Evolutionary conservation across 2,329 filamentous ascomycete genomes (phyloP).

Genomic region (Aspergillus piperis): DNA sequence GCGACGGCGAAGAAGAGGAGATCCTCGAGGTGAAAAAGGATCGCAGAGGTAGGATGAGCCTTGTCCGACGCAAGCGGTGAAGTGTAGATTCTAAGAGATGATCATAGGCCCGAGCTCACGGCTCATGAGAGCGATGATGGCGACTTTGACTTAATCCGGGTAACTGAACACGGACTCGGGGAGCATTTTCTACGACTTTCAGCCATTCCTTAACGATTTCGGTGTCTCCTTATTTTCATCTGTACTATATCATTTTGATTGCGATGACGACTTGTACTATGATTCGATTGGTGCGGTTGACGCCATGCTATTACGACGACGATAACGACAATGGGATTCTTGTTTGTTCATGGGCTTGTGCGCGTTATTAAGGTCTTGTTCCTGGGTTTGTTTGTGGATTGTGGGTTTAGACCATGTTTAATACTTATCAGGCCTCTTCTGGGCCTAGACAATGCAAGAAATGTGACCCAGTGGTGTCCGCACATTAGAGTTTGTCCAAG

Average conservation of each 20-base stretch:
- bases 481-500: not conserved
- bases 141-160: slow-evolving; percentile 63
- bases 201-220: slow-evolving; percentile 10
- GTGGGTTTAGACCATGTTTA: slow-evolving; percentile 4
- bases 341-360: slow-evolving; percentile 6
- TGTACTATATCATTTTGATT: slow-evolving; percentile 9
- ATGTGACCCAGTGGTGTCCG: not conserved
- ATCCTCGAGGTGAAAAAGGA: slow-evolving; percentile 73
- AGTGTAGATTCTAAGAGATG: slow-evolving; percentile 16
- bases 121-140: slow-evolving; percentile 69
- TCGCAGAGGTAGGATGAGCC: slow-evolving; percentile 85
- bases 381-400: slow-evolving; percentile 9
- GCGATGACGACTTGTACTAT: slow-evolving; percentile 5
- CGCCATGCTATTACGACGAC: not conserved
- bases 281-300: not conserved
- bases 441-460: not conserved
- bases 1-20: slow-evolving; percentile 50
- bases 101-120: slow-evolving; percentile 62
- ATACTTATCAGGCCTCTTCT: not conserved
- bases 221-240: slow-evolving; percentile 1
- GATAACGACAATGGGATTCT: slow-evolving; percentile 5
- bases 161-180: not conserved
- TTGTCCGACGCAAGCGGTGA: slow-evolving; percentile 30
- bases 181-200: not conserved
- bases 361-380: not conserved